A percentile compares a stretch with the other conserved stretches of the same genome.
phyloP scores from a whole-genome alignment of 768 basidiomycete species.

The Suillus subluteus region DNA sequence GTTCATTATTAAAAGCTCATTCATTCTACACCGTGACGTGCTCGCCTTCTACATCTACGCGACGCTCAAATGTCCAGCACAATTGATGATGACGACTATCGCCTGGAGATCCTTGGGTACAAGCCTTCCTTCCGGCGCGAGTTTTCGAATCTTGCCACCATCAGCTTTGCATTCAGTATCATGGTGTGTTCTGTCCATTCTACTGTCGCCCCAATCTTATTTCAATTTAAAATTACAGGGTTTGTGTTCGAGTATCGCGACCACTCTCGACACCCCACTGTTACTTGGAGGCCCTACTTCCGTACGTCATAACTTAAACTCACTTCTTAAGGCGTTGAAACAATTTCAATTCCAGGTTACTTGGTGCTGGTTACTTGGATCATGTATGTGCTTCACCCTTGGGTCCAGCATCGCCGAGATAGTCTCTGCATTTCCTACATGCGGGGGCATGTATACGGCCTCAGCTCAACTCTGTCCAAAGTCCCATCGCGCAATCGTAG shows the following conservation, averaged over 20 bases:
- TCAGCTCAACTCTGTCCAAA: slow-evolving; percentile 70
- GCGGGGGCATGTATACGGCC: slow-evolving; percentile 79
- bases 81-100: slow-evolving; percentile 56
- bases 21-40: background rate
- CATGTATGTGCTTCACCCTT: slow-evolving; percentile 73
- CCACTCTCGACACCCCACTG: slow-evolving; percentile 78
- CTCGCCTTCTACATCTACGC: background rate
- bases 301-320: slow-evolving; percentile 37
- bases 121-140: slow-evolving; percentile 84
- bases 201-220: slow-evolving; percentile 2
- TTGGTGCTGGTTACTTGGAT: slow-evolving; percentile 80
- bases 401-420: slow-evolving; percentile 78
- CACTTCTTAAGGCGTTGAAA: slow-evolving; percentile 5
- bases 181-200: slow-evolving; percentile 47
- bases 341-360: slow-evolving; percentile 42
- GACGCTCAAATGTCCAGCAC: slow-evolving; percentile 9
- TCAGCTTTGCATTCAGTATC: slow-evolving; percentile 76
- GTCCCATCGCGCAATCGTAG: slow-evolving; percentile 65
- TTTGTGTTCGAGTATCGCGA: slow-evolving; percentile 75
- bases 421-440: slow-evolving; percentile 75
- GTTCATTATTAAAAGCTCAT: background rate
- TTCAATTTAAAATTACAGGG: slow-evolving; percentile 42
- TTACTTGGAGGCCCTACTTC: slow-evolving; percentile 71
- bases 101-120: slow-evolving; percentile 69
- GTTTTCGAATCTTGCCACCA: slow-evolving; percentile 83